Percentiles rank a stretch among this genome's conserved stretches.
These are phyloP conservation scores for Metschnikowia picachoensis DNA, from an alignment of 805 yeast genomes.

Conservation along the genomic window DNA sequence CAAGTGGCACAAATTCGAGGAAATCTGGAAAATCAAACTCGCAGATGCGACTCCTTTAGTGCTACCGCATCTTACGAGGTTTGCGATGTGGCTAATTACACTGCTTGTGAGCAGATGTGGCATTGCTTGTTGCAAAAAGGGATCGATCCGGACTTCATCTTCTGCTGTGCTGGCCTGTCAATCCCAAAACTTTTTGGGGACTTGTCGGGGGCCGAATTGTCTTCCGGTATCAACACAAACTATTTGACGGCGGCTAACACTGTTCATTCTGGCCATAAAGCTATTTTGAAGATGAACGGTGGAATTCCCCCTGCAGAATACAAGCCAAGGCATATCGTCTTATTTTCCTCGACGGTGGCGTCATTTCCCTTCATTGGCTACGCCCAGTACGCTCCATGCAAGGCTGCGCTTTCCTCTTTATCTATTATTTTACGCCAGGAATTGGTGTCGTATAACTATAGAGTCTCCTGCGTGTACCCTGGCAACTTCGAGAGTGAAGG, in stretches of 20 bases:
- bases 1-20: conserved; percentile 43
- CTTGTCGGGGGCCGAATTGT: conserved; percentile 53
- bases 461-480: conserved; percentile 75
- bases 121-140: conserved; percentile 21
- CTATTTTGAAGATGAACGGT: conserved; percentile 23
- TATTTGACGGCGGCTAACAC: conserved; percentile 71
- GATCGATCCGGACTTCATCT: conserved; percentile 63
- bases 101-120: conserved; percentile 45
- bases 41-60: background rate
- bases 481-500: conserved; percentile 94
- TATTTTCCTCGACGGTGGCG: conserved; percentile 71
- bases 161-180: conserved; percentile 88
- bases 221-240: conserved; percentile 60
- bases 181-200: conserved; percentile 76
- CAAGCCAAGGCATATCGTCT: conserved; percentile 55
- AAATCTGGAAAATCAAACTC: background rate
- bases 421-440: conserved; percentile 83
- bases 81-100: conserved; percentile 64
- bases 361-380: conserved; percentile 90
- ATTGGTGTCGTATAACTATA: conserved; percentile 57
- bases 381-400: conserved; percentile 83
- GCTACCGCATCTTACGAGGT: conserved; percentile 35
- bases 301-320: conserved; percentile 7
- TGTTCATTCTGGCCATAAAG: conserved; percentile 59
- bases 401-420: conserved; percentile 75